phyloP scores from a whole-genome alignment of 2,329 filamentous ascomycete genomes.

The Blumeria graminis region DNA sequence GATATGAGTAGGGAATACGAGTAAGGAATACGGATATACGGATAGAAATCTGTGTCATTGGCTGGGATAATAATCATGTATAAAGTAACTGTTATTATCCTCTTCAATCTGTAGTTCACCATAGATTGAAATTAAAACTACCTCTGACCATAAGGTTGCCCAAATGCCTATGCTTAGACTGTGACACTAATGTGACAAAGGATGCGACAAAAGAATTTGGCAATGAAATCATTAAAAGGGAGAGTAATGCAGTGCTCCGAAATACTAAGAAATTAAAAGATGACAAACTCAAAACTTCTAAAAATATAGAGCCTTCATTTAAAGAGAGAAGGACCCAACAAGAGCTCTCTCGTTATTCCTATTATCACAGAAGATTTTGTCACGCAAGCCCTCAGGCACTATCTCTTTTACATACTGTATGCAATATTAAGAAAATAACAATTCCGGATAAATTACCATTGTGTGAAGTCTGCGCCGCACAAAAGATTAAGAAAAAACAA shows the following conservation, averaged over 20 bases:
- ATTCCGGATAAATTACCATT: not conserved
- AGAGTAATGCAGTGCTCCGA: not conserved
- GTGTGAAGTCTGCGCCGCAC: not conserved
- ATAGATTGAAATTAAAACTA: no score
- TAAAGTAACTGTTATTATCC: no score
- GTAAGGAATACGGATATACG: no score
- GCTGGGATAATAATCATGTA: no score
- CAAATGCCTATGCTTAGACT: no score
- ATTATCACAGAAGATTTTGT: not conserved
- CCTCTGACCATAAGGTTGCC: no score
- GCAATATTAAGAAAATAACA: slow-evolving; percentile 1
- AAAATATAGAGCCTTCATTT: not conserved
- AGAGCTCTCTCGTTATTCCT: not conserved
- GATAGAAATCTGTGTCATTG: no score
- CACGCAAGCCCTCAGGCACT: not conserved
- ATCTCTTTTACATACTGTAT: not conserved
- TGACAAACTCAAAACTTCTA: not conserved
- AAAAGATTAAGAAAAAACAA: slow-evolving; percentile 1
- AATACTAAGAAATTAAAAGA: not conserved
- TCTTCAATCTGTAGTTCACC: no score
- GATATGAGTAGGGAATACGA: no score
- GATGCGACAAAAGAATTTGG: not conserved
- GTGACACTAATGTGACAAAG: not conserved
- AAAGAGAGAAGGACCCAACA: not conserved
- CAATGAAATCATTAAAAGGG: not conserved